phyloP scores from a whole-genome alignment of 2,329 filamentous ascomycete genomes.

The Davidsoniella virescens region DNA sequence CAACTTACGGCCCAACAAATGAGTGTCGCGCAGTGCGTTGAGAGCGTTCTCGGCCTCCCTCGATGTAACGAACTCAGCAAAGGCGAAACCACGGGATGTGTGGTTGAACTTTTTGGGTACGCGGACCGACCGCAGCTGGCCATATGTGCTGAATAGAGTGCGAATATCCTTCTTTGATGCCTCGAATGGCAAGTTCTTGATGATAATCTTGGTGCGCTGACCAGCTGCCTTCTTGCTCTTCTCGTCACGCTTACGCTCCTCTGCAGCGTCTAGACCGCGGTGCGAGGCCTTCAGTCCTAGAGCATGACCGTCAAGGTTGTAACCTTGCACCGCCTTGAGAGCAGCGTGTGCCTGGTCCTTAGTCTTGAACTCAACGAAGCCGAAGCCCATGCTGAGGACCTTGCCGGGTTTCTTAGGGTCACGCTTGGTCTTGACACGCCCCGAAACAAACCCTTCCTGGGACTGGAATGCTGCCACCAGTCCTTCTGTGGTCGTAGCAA shows the following conservation, averaged over 20 bases:
- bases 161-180: constrained; percentile 84
- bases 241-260: constrained; percentile 71
- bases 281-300: constrained; percentile 76
- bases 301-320: constrained; percentile 73
- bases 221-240: constrained; percentile 62
- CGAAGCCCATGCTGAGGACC: constrained; percentile 90
- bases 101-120: constrained; percentile 91
- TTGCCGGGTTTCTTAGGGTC: constrained; percentile 84
- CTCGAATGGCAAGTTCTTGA: constrained; percentile 98
- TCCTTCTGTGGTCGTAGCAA: constrained; percentile 62
- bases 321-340: constrained; percentile 71
- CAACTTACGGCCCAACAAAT: constrained; percentile 76
- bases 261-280: constrained; percentile 71
- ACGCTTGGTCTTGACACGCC: constrained; percentile 79
- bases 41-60: constrained; percentile 83
- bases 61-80: constrained; percentile 85
- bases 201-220: constrained; percentile 77
- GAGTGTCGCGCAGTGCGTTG: constrained; percentile 79
- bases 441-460: constrained; percentile 76
- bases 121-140: constrained; percentile 79
- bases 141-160: constrained; percentile 73
- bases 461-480: constrained; percentile 64
- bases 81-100: constrained; percentile 80
- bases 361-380: constrained; percentile 76
- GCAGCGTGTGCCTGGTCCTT: constrained; percentile 67